phyloP scores from a whole-genome alignment of 2,329 filamentous ascomycete species.

The Aspergillus fructus region DNA sequence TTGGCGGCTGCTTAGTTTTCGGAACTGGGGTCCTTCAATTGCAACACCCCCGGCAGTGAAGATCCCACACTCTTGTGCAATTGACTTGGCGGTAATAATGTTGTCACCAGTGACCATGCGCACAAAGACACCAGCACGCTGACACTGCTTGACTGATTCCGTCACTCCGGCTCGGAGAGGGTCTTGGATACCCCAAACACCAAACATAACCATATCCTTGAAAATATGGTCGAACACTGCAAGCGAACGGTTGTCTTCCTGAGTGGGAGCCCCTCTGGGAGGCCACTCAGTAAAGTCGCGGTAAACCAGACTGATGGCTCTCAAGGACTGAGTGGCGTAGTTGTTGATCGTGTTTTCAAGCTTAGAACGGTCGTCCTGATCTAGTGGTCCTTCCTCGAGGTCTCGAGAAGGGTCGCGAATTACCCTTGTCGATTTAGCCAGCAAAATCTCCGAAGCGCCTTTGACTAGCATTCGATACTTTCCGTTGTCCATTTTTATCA shows the following conservation, averaged over 20 bases:
- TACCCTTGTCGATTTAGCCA: slow-evolving; percentile 50
- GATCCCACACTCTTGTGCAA: slow-evolving; percentile 77
- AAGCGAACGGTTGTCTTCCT: slow-evolving; percentile 60
- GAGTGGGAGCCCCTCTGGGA: slow-evolving; percentile 59
- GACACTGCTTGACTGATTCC: slow-evolving; percentile 70
- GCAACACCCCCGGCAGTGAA: slow-evolving; percentile 66
- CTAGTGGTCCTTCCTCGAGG: slow-evolving; percentile 53
- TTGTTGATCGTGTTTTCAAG: slow-evolving; percentile 69
- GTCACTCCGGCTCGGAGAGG: slow-evolving; percentile 73
- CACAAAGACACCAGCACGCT: slow-evolving; percentile 73
- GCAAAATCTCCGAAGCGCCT: slow-evolving; percentile 53
- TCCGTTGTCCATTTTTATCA: slow-evolving; percentile 56
- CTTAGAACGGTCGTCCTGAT: slow-evolving; percentile 55
- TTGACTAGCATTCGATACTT: slow-evolving; percentile 59
- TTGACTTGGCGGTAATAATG: slow-evolving; percentile 73
- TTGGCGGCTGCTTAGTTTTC: slow-evolving; percentile 65
- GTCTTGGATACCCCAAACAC: slow-evolving; percentile 78
- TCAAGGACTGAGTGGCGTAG: slow-evolving; percentile 76
- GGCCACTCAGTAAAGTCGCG: slow-evolving; percentile 85
- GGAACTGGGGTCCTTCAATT: slow-evolving; percentile 77
- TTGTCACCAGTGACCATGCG: slow-evolving; percentile 88
- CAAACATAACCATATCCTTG: slow-evolving; percentile 65
- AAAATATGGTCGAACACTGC: slow-evolving; percentile 68
- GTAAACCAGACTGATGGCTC: slow-evolving; percentile 82
- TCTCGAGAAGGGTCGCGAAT: slow-evolving; percentile 62